Base-by-base conservation (phyloP, 1,284 basidiomycete genomes). In the Sanguinoderma infundibulare region DNA sequence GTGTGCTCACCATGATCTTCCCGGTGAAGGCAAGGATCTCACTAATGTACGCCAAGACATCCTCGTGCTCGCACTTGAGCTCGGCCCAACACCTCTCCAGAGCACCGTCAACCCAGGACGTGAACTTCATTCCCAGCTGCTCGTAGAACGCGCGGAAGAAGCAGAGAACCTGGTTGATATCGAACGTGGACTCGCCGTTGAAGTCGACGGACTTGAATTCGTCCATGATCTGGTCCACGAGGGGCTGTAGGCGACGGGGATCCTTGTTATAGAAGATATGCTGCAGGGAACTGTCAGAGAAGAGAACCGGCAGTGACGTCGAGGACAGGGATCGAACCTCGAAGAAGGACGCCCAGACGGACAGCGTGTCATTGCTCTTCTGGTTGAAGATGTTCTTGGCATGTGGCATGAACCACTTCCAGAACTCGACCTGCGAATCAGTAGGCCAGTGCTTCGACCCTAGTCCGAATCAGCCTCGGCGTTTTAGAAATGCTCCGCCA, bases 361-460 rank as follows among this genome's bases (percentile, higher is more conserved):
- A 75, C 12, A 90, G 71, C 0, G 86, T 90, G 66, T 91, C 89
- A 8, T 89, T 89, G 65, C 89, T 80, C 66, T 83, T 86, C 55
- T 81, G 79, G 14, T 80, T 78, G 68, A 96, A 89, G 30, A 94
- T 86, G 50, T 83, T 83, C 12, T 83, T 81, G 49, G 96, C 82
- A 44, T 87, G 80, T 0, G 88, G 87, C 24, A 79, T 83, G 55
- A 95, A 86, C 95, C 95, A 98, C 39, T 83, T 78, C 94, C 94
- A 96, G 2, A 98, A 76, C 30, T 74, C 74, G 32, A 83, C 73
- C 72, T 96, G 90, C 67, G 89, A 87, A 49, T 81, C 77, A 10
- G 83, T 80, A 0, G 93, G 84, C 96, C 96, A 98, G 72, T 97
- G 94, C 75, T 96, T 96, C 5, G 90, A 89, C 3, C 93, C 95